Percentiles rank a stretch among this genome's conserved stretches.
Evolutionary conservation across 2,329 filamentous ascomycete genomes (phyloP).

Genomic region (Teratosphaeria gauchensis): DNA sequence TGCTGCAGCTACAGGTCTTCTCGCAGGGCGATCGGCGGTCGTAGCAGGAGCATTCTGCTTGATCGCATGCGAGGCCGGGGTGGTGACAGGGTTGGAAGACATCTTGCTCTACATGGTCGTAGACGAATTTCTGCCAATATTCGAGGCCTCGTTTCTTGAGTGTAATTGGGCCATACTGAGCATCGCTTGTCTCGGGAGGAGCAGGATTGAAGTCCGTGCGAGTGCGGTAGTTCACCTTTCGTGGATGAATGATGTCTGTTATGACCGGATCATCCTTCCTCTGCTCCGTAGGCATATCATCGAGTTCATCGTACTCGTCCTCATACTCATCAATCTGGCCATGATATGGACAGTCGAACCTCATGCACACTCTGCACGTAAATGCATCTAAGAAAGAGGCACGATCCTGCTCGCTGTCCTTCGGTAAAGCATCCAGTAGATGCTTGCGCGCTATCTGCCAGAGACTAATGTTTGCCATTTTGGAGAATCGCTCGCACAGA

Average conservation of each 20-base stretch:
- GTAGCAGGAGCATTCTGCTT: constrained; percentile 54
- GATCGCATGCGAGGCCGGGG: constrained; percentile 53
- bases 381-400: constrained; percentile 7
- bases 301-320: constrained; percentile 7
- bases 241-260: constrained; percentile 25
- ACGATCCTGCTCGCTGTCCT: neutral
- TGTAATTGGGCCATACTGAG: neutral
- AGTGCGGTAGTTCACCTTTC: constrained; percentile 20
- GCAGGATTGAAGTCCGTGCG: constrained; percentile 16
- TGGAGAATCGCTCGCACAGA: constrained; percentile 28
- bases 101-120: constrained; percentile 37
- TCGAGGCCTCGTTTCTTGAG: neutral
- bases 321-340: constrained; percentile 29
- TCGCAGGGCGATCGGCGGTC: constrained; percentile 57
- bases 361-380: constrained; percentile 22
- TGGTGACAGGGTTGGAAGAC: constrained; percentile 59
- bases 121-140: constrained; percentile 1
- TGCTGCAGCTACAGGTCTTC: constrained; percentile 59
- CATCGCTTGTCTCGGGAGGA: neutral
- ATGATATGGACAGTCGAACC: constrained; percentile 30
- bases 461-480: constrained; percentile 27
- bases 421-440: constrained; percentile 10
- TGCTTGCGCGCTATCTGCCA: constrained; percentile 32
- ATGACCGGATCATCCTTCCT: constrained; percentile 11
- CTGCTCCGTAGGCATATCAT: constrained; percentile 1